A percentile compares a stretch with the other conserved stretches of the same genome.
These are phyloP conservation scores for Neurospora sublineolata DNA, from an alignment of 495 filamentous ascomycete genomes.

Conservation along the genomic window DNA sequence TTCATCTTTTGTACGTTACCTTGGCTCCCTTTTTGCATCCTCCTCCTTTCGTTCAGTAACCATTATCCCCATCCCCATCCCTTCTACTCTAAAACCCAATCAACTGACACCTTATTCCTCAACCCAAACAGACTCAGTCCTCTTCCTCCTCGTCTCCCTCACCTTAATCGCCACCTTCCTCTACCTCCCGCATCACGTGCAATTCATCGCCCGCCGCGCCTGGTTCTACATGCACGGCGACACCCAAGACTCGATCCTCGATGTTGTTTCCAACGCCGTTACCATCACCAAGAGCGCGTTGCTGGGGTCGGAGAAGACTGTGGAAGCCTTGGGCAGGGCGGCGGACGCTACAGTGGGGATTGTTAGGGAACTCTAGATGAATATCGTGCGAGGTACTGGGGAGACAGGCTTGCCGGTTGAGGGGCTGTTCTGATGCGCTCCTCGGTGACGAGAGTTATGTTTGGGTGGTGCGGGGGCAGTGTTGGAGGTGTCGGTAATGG, in stretches of 20 bases:
- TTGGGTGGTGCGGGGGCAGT: not conserved
- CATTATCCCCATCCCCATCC: not conserved
- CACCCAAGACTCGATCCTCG: conserved; percentile 23
- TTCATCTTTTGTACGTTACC: conserved; percentile 31
- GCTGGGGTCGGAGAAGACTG: conserved; percentile 16
- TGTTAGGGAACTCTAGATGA: conserved; percentile 27
- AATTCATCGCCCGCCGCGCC: conserved; percentile 62
- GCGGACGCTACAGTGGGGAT: conserved; percentile 10
- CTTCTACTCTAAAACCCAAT: not conserved
- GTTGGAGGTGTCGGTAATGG: not conserved
- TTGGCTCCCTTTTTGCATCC: not conserved
- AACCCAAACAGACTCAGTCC: conserved; percentile 58
- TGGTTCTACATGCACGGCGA: conserved; percentile 93
- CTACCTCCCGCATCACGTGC: conserved; percentile 85
- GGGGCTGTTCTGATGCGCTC: not conserved
- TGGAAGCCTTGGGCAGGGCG: conserved; percentile 17
- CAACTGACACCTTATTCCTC: not conserved
- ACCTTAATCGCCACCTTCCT: conserved; percentile 74
- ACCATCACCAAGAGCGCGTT: conserved; percentile 12
- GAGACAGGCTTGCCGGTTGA: not conserved
- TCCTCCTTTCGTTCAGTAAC: not conserved
- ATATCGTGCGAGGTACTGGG: not conserved
- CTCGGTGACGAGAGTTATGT: not conserved
- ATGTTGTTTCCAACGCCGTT: conserved; percentile 19
- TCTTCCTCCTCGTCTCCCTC: conserved; percentile 78